Evolutionary conservation across 768 basidiomycete species (phyloP).

Genomic region (Trametes meyenii): DNA sequence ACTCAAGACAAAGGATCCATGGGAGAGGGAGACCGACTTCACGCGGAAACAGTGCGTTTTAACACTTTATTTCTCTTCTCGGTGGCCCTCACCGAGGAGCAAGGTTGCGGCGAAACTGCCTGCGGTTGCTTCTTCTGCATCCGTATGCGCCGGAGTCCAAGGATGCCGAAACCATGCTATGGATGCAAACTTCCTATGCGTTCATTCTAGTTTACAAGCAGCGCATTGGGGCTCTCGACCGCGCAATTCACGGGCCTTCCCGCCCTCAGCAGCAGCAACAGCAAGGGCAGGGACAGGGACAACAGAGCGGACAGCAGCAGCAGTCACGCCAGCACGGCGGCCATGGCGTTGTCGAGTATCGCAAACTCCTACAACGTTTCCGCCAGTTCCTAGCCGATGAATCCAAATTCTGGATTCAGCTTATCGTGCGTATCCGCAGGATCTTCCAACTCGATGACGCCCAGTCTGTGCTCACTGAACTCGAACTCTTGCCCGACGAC

Average conservation of each 20-base stretch:
- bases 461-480: slow-evolving; percentile 53
- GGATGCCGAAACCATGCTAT: slow-evolving; percentile 81
- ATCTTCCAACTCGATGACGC: slow-evolving; percentile 73
- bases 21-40: slow-evolving; percentile 85
- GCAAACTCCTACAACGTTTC: slow-evolving; percentile 87
- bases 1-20: slow-evolving; percentile 74
- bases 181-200: slow-evolving; percentile 91
- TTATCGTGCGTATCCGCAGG: slow-evolving; percentile 74
- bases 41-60: slow-evolving; percentile 78
- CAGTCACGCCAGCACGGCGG: slow-evolving; percentile 43
- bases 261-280: slow-evolving; percentile 40
- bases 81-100: neutral
- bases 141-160: slow-evolving; percentile 74
- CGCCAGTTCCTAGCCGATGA: slow-evolving; percentile 88
- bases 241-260: slow-evolving; percentile 40
- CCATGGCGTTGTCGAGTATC: slow-evolving; percentile 75
- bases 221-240: slow-evolving; percentile 68
- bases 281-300: slow-evolving; percentile 35
- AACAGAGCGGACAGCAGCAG: slow-evolving; percentile 38
- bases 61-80: neutral
- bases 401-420: slow-evolving; percentile 87
- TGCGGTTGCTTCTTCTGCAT: slow-evolving; percentile 67
- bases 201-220: slow-evolving; percentile 86
- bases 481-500: slow-evolving; percentile 49
- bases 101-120: slow-evolving; percentile 72